These are phyloP conservation scores for Nemania bipapillata DNA, from an alignment of 2,329 filamentous ascomycete genomes.

Conservation along the genomic window DNA sequence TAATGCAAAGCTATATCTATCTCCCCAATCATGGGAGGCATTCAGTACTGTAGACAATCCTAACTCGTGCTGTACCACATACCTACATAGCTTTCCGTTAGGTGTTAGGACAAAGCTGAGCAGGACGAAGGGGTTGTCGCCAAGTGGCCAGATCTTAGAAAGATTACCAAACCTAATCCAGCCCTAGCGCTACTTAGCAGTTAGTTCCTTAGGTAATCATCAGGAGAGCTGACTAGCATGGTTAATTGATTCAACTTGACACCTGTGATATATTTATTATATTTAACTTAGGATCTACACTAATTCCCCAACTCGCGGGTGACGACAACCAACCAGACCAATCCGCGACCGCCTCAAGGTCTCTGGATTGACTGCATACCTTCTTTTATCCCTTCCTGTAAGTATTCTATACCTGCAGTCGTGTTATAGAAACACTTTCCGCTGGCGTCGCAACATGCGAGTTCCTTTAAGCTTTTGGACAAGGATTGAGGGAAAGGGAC, in stretches of 20 bases:
- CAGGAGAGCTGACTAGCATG: not conserved
- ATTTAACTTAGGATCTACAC: not conserved
- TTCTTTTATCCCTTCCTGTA: constrained; percentile 26
- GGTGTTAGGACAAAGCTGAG: not conserved
- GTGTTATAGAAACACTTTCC: not conserved
- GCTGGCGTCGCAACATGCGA: not conserved
- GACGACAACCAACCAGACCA: constrained; percentile 26
- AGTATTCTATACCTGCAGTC: constrained; percentile 2
- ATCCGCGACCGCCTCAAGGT: constrained; percentile 26
- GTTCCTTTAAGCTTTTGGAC: not conserved
- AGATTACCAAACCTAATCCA: not conserved
- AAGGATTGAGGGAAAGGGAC: not conserved
- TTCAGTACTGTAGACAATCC: not conserved
- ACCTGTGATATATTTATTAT: constrained; percentile 23
- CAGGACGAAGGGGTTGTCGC: not conserved
- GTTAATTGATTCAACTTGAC: constrained; percentile 7
- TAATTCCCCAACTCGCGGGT: constrained; percentile 23
- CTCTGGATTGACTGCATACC: constrained; percentile 26
- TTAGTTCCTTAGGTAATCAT: not conserved
- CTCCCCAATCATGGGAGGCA: not conserved
- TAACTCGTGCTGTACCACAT: too few species aligned
- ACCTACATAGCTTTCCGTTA: not conserved
- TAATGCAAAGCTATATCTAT: not conserved
- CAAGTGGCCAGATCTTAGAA: not conserved
- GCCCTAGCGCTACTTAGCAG: not conserved